Base-by-base conservation (phyloP, 306 rosid genomes). In the Cercis canadensis region DNA sequence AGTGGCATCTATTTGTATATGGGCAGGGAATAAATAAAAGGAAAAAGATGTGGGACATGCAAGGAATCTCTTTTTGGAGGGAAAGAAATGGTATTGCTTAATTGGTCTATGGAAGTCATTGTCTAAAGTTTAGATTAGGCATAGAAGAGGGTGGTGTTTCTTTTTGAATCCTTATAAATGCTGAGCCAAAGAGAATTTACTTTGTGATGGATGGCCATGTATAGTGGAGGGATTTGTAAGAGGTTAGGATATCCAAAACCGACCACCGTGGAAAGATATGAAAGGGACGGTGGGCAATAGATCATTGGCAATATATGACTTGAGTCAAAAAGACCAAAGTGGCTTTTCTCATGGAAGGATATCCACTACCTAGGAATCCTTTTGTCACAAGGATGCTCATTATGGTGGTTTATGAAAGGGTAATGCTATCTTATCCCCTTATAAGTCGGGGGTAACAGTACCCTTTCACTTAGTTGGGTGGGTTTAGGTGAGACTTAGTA, bases 11-110 rank as follows among this genome's bases (percentile, higher is more conserved):
- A 63, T 68, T 62, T 76, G 62, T 74, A 57, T 31, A 70, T 46
- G 65, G 82, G 77, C 57, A 81, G 75, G 86, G 96, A 84, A 94
- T 94, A 80, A 80, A 79, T 45, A 66, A 69, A 88, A 84, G 84
- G 80, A 32, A 74, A 86, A 83, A 77, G 73, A 70, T 17, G 84
- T 84, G 87, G 90, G 89, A 68, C 87, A 81, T 79, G 78, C 29
- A 87, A 82, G 57, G 96, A 86, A 87, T 87, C 83, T 65, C 71
- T 21, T 72, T 81, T 57, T 68, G 36, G 56, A 24, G 32, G 6
- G 62, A 59, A 60, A 58, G 51, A 52, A 52, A 52, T 15, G 37
- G 61, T n/a, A 33, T 73, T 34, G 74, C 73, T 75, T 77, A 37
- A 76, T 81, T 72, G 51, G 61, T 77, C 65, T 67, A 49, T 53